Conservation (phyloP, 192 early-diverging fungal species). For the Backusella morwellensis region DNA sequence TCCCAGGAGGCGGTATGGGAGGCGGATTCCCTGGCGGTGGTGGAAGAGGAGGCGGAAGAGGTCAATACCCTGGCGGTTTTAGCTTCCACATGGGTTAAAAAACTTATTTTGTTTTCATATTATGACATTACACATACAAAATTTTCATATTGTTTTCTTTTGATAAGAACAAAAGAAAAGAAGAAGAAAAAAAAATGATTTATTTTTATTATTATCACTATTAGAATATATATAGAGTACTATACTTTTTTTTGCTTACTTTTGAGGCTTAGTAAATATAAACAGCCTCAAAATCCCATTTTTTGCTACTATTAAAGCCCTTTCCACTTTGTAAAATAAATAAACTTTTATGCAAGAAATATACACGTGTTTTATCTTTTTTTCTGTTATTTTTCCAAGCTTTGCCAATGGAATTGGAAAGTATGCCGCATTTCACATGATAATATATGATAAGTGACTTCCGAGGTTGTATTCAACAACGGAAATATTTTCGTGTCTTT, state of each 20-base stretch:
- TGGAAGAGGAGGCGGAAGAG: constrained; percentile 15
- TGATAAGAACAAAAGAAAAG: not conserved
- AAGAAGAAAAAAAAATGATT: not conserved
- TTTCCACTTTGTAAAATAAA: not conserved
- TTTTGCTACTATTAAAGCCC: not conserved
- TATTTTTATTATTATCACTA: not conserved
- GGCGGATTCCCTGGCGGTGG: constrained; percentile 16
- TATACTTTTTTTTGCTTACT: not conserved
- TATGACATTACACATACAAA: not conserved
- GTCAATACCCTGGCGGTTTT: constrained; percentile 25
- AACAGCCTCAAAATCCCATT: too few relatives aligned
- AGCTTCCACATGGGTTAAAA: constrained; percentile 48
- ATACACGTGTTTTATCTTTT: not conserved
- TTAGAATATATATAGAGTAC: not conserved
- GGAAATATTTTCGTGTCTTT: not conserved
- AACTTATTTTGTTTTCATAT: not conserved
- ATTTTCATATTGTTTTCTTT: not conserved
- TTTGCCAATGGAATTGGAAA: not conserved
- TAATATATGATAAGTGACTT: not conserved
- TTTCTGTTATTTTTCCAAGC: not conserved
- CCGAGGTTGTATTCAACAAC: not conserved
- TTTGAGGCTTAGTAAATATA: not conserved
- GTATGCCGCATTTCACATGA: not conserved
- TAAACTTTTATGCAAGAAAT: not conserved
- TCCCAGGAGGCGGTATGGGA: constrained; percentile 35